Evolutionary conservation across 2,329 filamentous ascomycete genomes (phyloP), one percentile per base, ranked within the genome.

Genomic region (Phoma sp.): DNA sequence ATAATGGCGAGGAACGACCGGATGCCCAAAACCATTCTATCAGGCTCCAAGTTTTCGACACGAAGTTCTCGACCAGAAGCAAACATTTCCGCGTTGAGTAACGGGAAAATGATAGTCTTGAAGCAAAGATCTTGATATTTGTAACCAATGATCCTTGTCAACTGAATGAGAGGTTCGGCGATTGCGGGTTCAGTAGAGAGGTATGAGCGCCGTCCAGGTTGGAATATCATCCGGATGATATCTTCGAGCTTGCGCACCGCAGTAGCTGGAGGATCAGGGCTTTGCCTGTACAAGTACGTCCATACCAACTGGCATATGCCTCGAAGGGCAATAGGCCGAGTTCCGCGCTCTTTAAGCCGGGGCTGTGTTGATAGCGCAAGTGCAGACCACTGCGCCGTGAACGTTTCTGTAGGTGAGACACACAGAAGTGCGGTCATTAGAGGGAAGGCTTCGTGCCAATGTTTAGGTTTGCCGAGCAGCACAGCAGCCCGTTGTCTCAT

Each of bases 21-120:
- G 59, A 99, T 99, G 2, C 93, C 95, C 64, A 99, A 90, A n/a
- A 98, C 93, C 78, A 97, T 96, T 66, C 91, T 89, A 70, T 99
- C 96, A 0, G 96, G 95, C 58, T 99, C 95, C 57, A 99, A 83
- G 68, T 96, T 91, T 69, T 98, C 95, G 23, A 97, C 90, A 69
- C 87, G 92, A 34, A 95, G 78, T 37, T 96, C 91, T 66, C 88
- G 91, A 80, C 81, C 82, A 15, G 87, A 85, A 23, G 84, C 82
- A 71, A 97, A 95, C n/a, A 92, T 80, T 46, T 97, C 93, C 1
- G 92, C 92, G 70, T 96, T 96, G 69, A 99, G 90, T 30, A 99
- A 79, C 3, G 93, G 95, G 65, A 97, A 98, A n/a, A 99, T 91
- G 60, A 98, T 90, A 39, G 83, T 91, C 62, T 88, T 86, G 75